Base-by-base conservation (phyloP, 2,329 filamentous ascomycete species). In the Nemania bipapillata region DNA sequence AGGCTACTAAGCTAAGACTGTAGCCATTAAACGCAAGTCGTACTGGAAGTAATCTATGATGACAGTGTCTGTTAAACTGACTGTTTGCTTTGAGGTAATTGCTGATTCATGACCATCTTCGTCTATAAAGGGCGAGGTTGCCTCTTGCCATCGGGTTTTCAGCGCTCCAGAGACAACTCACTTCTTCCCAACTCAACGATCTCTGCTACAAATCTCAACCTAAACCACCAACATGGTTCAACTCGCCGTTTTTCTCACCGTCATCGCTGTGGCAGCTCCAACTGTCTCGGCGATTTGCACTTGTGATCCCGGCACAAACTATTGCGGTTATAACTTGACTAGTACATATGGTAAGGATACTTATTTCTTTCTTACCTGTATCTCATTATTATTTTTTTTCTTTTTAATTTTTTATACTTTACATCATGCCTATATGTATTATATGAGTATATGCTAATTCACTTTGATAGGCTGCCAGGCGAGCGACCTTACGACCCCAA, bases 191-290 rank as follows among this genome's bases (percentile, higher is more conserved):
- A 20, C 37, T 42, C 6, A 4, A 42, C 15, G n/a, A 12, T 45
- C 7, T 52, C 45, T 26, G 37, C 17, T 37, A 26, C 12, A 7
- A 8, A 35, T 32, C 24, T 12, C 3, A 35, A 49, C 40, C 17
- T 17, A 17, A 49, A 37, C 28, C 28, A 7, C 9, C 42, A 60
- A 50, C 17, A 60, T 60, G 57, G 57, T 60, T 50, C 57, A 60
- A 60, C 57, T 60, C 42, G 20, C 40, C 57, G 17, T 45, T 17
- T 37, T 60, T 20, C 6, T 60, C 20, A 26, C 42, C 26, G 15
- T 26, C 2, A 4, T 60, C 12, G 15, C 42, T 22, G 57, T 22
- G 6, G 57, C 42, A n/a, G 28, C 35, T 2, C 30, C 57, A 15
- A 26, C 35, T 24, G 57, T 50, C 15, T 60, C 57, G 7, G 57